Evolutionary conservation across 371 early-diverging fungal genomes (phyloP).

Genomic region (Capillidium heterosporum): DNA sequence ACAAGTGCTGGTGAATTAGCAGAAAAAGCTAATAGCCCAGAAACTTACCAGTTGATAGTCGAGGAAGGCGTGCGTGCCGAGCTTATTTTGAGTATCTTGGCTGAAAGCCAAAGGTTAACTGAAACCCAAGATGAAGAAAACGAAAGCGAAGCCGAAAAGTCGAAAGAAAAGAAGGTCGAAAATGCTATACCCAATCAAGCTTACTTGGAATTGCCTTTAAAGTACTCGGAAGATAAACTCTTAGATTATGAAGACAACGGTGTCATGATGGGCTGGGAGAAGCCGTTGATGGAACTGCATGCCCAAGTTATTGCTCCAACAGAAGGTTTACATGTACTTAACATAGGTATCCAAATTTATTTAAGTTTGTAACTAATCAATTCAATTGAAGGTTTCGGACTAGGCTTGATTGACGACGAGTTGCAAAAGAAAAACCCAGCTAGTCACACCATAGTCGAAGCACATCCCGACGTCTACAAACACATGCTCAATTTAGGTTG

Average conservation of each 20-base stretch:
- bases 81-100: conserved; percentile 32
- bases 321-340: conserved; percentile 43
- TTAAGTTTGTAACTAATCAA: conserved; percentile 45
- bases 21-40: conserved; percentile 23
- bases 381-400: conserved; percentile 72
- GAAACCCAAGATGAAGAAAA: conserved; percentile 14
- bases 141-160: conserved; percentile 16
- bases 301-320: conserved; percentile 58
- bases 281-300: conserved; percentile 80
- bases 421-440: conserved; percentile 52
- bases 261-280: conserved; percentile 97
- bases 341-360: conserved; percentile 32
- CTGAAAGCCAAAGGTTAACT: conserved; percentile 16
- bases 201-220: conserved; percentile 53
- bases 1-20: conserved; percentile 55
- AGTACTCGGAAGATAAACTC: conserved; percentile 46
- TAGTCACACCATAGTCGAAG: conserved; percentile 85
- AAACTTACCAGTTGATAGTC: conserved; percentile 49
- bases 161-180: background rate
- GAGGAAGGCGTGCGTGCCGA: conserved; percentile 74
- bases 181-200: conserved; percentile 45
- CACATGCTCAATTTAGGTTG: conserved; percentile 71
- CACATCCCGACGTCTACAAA: conserved; percentile 88
- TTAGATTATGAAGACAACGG: conserved; percentile 78
- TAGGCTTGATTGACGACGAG: conserved; percentile 75